Evolutionary conservation across 192 early-diverging fungal species (phyloP).

Genomic region (Coemansia sp.): DNA sequence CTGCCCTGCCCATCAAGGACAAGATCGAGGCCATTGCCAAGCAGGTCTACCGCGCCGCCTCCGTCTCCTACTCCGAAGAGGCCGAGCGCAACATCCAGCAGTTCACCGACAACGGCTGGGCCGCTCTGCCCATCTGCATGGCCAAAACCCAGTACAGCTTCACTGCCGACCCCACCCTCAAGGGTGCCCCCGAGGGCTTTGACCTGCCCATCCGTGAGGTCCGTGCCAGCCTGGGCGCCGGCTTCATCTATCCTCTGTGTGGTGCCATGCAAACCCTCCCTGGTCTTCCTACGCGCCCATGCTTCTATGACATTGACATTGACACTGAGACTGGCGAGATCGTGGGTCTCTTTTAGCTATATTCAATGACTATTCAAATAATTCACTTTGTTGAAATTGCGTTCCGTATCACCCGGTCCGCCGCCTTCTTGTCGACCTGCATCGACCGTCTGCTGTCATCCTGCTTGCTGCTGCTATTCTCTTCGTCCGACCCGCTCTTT

Average conservation of each 20-base stretch:
- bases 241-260: conserved; percentile 93
- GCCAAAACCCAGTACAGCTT: conserved; percentile 96
- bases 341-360: conserved; percentile 76
- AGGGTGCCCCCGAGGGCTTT: conserved; percentile 90
- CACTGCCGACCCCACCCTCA: conserved; percentile 87
- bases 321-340: conserved; percentile 81
- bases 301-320: conserved; percentile 94
- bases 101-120: conserved; percentile 86
- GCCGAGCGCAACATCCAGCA: conserved; percentile 86
- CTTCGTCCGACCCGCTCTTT: conserved; percentile 19
- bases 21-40: conserved; percentile 93
- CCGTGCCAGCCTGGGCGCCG: conserved; percentile 90
- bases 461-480: conserved; percentile 8
- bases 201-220: conserved; percentile 92
- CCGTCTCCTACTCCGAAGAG: conserved; percentile 75
- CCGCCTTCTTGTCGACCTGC: conserved; percentile 51
- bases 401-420: conserved; percentile 48
- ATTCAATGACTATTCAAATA: not conserved
- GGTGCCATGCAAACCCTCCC: conserved; percentile 99
- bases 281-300: conserved; percentile 91
- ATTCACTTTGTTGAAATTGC: conserved; percentile 22
- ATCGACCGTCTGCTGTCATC: conserved; percentile 15
- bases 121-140: conserved; percentile 92
- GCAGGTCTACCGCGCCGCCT: conserved; percentile 94
- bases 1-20: conserved; percentile 67